Evolutionary conservation across 495 filamentous ascomycete genomes (phyloP).

Genomic region (Xylaria telfairii): DNA sequence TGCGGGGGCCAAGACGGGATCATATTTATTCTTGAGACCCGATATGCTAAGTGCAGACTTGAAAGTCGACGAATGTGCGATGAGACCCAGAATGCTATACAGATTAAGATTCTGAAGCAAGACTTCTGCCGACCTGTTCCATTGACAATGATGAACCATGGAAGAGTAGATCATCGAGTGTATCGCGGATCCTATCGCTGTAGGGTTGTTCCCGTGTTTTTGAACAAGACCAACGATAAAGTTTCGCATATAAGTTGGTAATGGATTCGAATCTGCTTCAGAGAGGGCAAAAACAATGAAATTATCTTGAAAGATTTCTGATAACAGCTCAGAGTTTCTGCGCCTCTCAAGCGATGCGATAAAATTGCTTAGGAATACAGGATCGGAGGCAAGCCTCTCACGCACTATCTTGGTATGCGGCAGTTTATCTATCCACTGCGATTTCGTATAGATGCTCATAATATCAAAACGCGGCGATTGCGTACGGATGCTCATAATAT

Average conservation of each 20-base stretch:
- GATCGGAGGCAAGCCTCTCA: neutral
- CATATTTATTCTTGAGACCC: neutral
- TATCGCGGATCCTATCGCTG: neutral
- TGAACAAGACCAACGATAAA: neutral
- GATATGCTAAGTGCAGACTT: neutral
- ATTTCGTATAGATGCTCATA: no score
- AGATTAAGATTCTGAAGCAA: neutral
- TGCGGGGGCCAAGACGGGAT: neutral
- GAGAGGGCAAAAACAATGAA: neutral
- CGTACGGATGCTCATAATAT: neutral
- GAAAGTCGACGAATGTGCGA: neutral
- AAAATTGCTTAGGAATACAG: neutral
- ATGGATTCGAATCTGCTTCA: neutral
- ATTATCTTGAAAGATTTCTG: neutral
- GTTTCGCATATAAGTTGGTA: constrained; percentile 1
- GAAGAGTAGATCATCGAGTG: neutral
- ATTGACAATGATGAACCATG: neutral
- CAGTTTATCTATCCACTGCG: no score
- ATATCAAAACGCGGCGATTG: neutral
- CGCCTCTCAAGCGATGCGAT: neutral
- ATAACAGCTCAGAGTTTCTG: neutral
- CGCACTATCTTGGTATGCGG: neutral
- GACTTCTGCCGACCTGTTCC: neutral
- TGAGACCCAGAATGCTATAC: neutral
- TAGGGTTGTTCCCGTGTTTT: neutral